Base-by-base conservation (phyloP, 139 green algal genomes). In the Trebouxia sp. region DNA sequence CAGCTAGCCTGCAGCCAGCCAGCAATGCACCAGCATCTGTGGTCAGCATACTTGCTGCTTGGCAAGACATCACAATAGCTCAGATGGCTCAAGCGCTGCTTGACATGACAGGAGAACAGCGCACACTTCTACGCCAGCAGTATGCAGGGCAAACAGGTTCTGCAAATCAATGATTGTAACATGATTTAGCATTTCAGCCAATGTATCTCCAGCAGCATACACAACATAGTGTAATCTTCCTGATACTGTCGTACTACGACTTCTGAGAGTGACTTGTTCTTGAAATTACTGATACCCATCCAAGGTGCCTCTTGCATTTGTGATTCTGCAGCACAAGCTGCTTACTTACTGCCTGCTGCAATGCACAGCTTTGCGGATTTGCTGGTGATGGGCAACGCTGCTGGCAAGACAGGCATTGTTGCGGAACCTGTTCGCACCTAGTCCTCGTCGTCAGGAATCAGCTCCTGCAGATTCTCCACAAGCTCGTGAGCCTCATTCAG, bases 401-500 rank as follows among this genome's bases (percentile, higher is more conserved):
- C 47, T 10, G 20, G 15, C 47, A 69, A 30, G 26, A 10, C 32
- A 72, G 9, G 37, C 3, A 38, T 6, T 70, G 8, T 41, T 3
- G 41, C 5, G 11, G 9, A 42, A 70, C 9, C 9, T n/a, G 12
- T n/a, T 32, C 30, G 26, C n/a, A 10, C 37, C 35, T 45, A 72
- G 32, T 72, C 62, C 12, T 72, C 62, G 28, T 72, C 62, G 11
- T 72, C 62, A 0, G 62, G 62, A 43, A 72, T 72, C 32, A 72
- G 37, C 32, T 72, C 62, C 11, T 72, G 62, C 42, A 72, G 42
- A 17, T 35, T 35, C 1, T 72, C 62, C 62, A 72, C 62, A n/a
- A 72, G 62, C 62, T 72, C 62, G 62, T 72, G 62, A 43, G 62
- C 62, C 62, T 72, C 62, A 15, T 35, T 72, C 62, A 72, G 28